A percentile compares a stretch with the other conserved stretches of the same genome.
phyloP scores from a whole-genome alignment of 106 monocot species.

The Phalaenopsis aphrodite region DNA sequence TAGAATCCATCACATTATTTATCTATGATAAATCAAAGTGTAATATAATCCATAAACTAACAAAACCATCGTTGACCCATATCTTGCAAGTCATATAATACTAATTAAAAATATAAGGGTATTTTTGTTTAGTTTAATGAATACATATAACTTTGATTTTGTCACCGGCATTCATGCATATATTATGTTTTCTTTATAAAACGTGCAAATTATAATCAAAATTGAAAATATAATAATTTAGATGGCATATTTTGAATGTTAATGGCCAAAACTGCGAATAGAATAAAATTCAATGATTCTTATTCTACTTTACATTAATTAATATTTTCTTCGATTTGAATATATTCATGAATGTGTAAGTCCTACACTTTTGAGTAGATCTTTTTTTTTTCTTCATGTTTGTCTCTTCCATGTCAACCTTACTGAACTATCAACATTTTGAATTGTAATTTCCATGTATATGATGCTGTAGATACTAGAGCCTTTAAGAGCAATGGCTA shows the following conservation, averaged over 20 bases:
- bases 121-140: no score
- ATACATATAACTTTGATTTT: no score
- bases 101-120: no score
- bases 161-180: no score
- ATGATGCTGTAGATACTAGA: constrained; percentile 55
- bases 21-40: no score
- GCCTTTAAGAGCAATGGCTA: constrained; percentile 75
- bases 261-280: not conserved
- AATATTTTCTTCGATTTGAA: not conserved
- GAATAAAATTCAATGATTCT: not conserved
- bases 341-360: not conserved
- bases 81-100: no score
- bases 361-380: no score
- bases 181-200: not conserved
- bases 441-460: not conserved
- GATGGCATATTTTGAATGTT: no score
- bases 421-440: not conserved
- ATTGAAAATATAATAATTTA: not conserved
- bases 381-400: not conserved
- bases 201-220: not conserved
- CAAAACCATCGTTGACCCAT: no score
- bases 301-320: not conserved
- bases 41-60: no score
- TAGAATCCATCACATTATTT: no score
- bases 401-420: not conserved